Evolutionary conservation across 2,329 filamentous ascomycete species (phyloP), one percentile per base, ranked within the genome.

Genomic region (Cryphonectria carpinicola): DNA sequence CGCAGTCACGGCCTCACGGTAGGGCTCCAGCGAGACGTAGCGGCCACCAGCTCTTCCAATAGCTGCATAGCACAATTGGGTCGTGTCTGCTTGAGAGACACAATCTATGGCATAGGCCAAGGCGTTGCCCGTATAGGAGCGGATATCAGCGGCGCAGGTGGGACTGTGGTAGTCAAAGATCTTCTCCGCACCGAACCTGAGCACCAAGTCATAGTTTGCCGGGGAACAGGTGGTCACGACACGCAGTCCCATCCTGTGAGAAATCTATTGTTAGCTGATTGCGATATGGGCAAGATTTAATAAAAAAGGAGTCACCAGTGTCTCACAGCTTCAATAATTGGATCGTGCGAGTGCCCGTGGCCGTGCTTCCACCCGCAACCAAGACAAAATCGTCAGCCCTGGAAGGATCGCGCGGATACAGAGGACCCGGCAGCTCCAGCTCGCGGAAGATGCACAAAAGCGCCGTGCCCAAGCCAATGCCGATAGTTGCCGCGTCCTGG

Each of bases 51-150:
- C 46, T 7, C 46, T 6, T 19, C 46, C 46, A 49, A 49, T 49
- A n/a, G 46, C 46, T n/a, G 46, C 22, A 22, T 49, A 49, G 22
- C 46, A 49, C 8, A 49, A 49, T 3, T 49, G 46, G 46, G 46
- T 49, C 22, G 46, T 49, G 22, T 49, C 46, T 22, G 46, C 46
- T 22, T 49, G 46, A 2, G 46, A 49, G 22, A 49, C 46, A 22
- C 46, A 49, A 75, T 86, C 84, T 1, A 86, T 68, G 1, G 76
- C 80, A 65, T 80, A 81, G 1, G 69, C 70, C 1, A 85, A 77
- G 1, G 65, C 70, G 76, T 83, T 81, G 3, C 75, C 70, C 0
- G 83, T 85, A 73, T 81, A 80, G 1, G 68, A 71, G 0, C 77
- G 74, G 69, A 86, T 83, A 14, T 81, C 77, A 1, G 71, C 73